Evolutionary conservation across 441 rosid genomes (phyloP).

Genomic region (Eruca vesicaria): DNA sequence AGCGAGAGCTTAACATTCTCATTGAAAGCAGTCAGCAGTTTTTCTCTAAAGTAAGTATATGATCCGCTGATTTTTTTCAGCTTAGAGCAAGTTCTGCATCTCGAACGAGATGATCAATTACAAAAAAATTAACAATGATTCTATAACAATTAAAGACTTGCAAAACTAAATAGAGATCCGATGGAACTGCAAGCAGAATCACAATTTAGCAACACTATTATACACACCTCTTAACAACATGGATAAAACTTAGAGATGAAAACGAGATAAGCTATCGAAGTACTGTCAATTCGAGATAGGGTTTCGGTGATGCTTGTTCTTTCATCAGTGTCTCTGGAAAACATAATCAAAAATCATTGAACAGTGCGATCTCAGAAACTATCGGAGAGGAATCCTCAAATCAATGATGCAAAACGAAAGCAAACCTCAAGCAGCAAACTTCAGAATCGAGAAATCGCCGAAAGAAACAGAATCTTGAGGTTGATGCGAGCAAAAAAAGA

Average conservation of each 20-base stretch:
- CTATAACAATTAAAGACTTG: constrained; percentile 3
- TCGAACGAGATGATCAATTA: too few species aligned
- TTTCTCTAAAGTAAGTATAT: too few species aligned
- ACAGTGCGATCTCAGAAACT: neutral
- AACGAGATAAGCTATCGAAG: constrained; percentile 12
- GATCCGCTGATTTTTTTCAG: too few species aligned
- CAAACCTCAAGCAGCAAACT: constrained; percentile 79
- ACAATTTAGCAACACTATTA: neutral
- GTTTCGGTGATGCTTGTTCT: constrained; percentile 84
- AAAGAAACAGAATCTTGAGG: constrained; percentile 53
- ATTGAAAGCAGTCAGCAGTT: too few species aligned
- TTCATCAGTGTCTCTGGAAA: constrained; percentile 76
- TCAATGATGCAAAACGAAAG: neutral
- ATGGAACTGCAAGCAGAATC: neutral
- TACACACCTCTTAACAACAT: neutral
- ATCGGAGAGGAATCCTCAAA: neutral
- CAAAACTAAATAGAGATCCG: neutral
- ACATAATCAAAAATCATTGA: constrained; percentile 28
- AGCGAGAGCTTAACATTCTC: too few species aligned
- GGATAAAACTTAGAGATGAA: constrained; percentile 9
- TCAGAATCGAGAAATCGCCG: constrained; percentile 75
- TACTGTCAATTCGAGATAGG: constrained; percentile 91
- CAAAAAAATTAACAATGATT: too few species aligned
- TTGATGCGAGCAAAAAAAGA: constrained; percentile 52
- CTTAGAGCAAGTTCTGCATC: too few species aligned